A percentile compares a stretch with the other conserved stretches of the same genome.
Conservation (phyloP, 2,329 filamentous ascomycete genomes). For the Leptodontidium sp. region DNA sequence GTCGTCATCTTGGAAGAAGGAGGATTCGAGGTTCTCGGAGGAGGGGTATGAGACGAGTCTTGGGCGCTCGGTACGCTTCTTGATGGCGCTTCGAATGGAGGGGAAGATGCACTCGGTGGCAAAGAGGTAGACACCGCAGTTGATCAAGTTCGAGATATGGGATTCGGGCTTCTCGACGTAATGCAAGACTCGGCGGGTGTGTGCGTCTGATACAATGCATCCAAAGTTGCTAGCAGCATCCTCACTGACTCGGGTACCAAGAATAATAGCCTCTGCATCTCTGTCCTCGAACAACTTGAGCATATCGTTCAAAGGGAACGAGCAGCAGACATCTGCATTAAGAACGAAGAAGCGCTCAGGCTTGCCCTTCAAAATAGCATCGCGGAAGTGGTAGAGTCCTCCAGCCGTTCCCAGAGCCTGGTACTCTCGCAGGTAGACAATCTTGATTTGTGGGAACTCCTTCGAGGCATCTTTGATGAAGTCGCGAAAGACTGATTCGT, state of each 20-base stretch:
- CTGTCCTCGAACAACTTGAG: conserved; percentile 92
- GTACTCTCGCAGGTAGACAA: conserved; percentile 98
- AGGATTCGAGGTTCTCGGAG: conserved; percentile 86
- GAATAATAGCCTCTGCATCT: conserved; percentile 94
- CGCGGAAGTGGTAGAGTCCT: conserved; percentile 98
- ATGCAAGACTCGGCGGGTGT: conserved; percentile 94
- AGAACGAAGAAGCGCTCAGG: conserved; percentile 97
- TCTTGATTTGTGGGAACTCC: conserved; percentile 86
- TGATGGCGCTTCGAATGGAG: conserved; percentile 92
- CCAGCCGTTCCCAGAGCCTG: conserved; percentile 94
- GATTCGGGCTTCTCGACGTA: conserved; percentile 99
- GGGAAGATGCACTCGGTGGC: conserved; percentile 96
- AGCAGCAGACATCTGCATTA: conserved; percentile 98
- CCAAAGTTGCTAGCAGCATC: conserved; percentile 96
- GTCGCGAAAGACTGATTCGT: conserved; percentile 95
- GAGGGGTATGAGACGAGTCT: conserved; percentile 95
- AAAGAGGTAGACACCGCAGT: conserved; percentile 99
- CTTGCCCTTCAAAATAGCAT: conserved; percentile 95
- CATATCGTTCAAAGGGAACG: conserved; percentile 96
- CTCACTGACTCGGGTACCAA: conserved; percentile 89
- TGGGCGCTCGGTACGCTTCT: conserved; percentile 90
- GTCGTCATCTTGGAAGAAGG: conserved; percentile 72
- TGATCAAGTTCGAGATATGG: conserved; percentile 98
- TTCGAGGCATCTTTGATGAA: conserved; percentile 92
- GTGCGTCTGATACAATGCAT: conserved; percentile 93